A percentile compares a stretch with the other conserved stretches of the same genome.
These are phyloP conservation scores for Didymella segeticola DNA, from an alignment of 2,329 filamentous ascomycete species.

Conservation along the genomic window DNA sequence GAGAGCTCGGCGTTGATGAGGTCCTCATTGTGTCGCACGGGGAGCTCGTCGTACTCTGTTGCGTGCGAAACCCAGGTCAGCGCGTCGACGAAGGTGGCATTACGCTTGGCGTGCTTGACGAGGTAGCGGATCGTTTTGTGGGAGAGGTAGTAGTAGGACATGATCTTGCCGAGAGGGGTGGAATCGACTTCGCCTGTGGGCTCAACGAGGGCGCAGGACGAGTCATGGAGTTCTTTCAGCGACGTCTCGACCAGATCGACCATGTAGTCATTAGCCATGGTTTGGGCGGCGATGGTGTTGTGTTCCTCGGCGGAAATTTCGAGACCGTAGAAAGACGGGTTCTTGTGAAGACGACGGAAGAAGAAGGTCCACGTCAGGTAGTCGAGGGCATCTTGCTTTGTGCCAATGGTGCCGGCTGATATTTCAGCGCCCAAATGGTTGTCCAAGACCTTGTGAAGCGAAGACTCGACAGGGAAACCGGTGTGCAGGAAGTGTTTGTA, in stretches of 20 bases:
- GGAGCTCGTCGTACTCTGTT: conserved; percentile 95
- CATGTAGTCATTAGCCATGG: conserved; percentile 93
- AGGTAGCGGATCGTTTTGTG: conserved; percentile 93
- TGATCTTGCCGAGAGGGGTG: conserved; percentile 94
- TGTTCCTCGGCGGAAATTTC: conserved; percentile 93
- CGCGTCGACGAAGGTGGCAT: conserved; percentile 80
- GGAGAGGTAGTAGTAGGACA: conserved; percentile 97
- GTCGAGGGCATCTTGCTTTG: conserved; percentile 96
- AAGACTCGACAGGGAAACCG: conserved; percentile 96
- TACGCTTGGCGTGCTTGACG: conserved; percentile 74
- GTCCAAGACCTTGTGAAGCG: conserved; percentile 92
- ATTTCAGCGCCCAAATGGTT: conserved; percentile 97
- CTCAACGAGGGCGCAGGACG: conserved; percentile 81
- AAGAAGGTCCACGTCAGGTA: conserved; percentile 99
- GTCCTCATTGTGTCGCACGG: conserved; percentile 97
- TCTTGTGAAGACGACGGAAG: conserved; percentile 96
- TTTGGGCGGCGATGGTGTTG: conserved; percentile 83
- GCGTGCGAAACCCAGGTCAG: conserved; percentile 92
- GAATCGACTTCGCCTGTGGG: conserved; percentile 89
- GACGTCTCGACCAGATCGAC: conserved; percentile 89
- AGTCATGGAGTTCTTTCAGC: conserved; percentile 79
- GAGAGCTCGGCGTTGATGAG: conserved; percentile 93
- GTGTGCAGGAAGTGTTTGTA: conserved; percentile 99
- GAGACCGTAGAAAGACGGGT: conserved; percentile 96
- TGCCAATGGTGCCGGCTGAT: conserved; percentile 88